Base-by-base conservation (phyloP, 768 basidiomycete genomes). In the Mycena chlorophos region DNA sequence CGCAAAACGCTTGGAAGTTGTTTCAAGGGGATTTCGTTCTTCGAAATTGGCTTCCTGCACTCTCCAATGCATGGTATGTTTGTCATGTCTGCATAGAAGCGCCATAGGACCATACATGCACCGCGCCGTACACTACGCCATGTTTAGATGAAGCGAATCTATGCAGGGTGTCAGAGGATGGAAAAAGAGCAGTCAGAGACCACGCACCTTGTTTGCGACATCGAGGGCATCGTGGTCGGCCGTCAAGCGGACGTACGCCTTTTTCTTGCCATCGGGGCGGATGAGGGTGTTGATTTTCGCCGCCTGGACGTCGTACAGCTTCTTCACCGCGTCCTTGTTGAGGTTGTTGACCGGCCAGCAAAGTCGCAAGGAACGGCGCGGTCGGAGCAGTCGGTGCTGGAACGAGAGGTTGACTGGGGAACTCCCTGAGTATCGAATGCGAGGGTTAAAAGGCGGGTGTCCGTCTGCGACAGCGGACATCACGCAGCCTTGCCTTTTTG, bases 321-420 rank as follows among this genome's bases (percentile, higher is more conserved):
- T 97, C 86, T 98, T 98, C 66, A 99, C 94, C 2, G 97, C 97
- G 66, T 98, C 93, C 85, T 94, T 96, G 80, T 98, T 98, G 75
- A 98, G 94, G 46, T 94, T 86, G 85, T 99, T 99, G 86, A 97
- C 98, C 64, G 93, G 78, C 71, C 85, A n/a, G n/a, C n/a, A n/a
- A n/a, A n/a, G n/a, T n/a, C n/a, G n/a, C n/a, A n/a, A n/a, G n/a
- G 87, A 73, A 98, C 68, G 74, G 98, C 95, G 51, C 97, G 94
- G 58, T 98, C 88, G 81, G 98, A 99, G 57, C 98, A 96, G 55
- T 98, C 85, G 29, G 97, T 99, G 77, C 98, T 98, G 82, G 88
- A 99, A 98, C 29, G 91, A 88, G 55, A 94, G 93, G 31, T 87
- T 87, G 68, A n/a, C n/a, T n/a, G n/a, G n/a, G n/a, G n/a, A n/a